phyloP scores from a whole-genome alignment of 208 protist genomes.

The Jaenimonas drosophilae region DNA sequence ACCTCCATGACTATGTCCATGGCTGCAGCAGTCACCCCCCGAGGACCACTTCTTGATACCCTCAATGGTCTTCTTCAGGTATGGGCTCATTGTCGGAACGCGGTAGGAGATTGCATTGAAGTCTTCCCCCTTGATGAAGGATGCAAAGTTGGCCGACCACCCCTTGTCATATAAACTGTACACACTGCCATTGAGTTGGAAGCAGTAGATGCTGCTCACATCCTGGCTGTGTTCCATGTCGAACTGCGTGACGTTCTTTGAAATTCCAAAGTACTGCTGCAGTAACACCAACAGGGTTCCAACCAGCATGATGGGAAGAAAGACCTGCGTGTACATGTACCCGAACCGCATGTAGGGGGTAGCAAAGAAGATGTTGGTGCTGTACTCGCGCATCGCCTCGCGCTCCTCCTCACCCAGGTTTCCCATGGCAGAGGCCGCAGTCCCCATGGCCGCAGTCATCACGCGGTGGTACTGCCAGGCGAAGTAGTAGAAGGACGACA shows the following conservation, averaged over 20 bases:
- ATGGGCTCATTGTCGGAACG: constrained; percentile 37
- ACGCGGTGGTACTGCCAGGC: constrained; percentile 11
- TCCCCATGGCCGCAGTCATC: constrained; percentile 1
- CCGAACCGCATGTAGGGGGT: constrained; percentile 21
- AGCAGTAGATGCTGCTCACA: constrained; percentile 62
- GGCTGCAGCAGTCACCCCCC: constrained; percentile 5
- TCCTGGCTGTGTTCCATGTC: constrained; percentile 38
- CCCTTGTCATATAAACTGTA: constrained; percentile 71
- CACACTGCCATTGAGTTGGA: constrained; percentile 28
- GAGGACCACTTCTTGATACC: constrained; percentile 30
- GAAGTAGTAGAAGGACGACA: constrained; percentile 23
- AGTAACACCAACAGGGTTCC: constrained; percentile 34
- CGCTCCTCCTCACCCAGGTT: not conserved
- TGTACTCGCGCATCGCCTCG: not conserved
- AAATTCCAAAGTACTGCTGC: constrained; percentile 18
- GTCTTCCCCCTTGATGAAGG: constrained; percentile 25
- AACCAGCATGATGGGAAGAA: no score
- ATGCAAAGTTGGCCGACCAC: constrained; percentile 28
- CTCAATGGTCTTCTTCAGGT: constrained; percentile 30
- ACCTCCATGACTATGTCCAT: constrained; percentile 9
- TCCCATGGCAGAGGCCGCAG: not conserved
- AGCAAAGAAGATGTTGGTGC: constrained; percentile 1
- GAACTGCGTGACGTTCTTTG: constrained; percentile 55
- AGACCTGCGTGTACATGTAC: constrained; percentile 43
- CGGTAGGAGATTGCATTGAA: constrained; percentile 23